A percentile compares a stretch with the other conserved stretches of the same genome.
Conservation (phyloP, 371 early-diverging fungal genomes). For the Parasitella parasitica region DNA sequence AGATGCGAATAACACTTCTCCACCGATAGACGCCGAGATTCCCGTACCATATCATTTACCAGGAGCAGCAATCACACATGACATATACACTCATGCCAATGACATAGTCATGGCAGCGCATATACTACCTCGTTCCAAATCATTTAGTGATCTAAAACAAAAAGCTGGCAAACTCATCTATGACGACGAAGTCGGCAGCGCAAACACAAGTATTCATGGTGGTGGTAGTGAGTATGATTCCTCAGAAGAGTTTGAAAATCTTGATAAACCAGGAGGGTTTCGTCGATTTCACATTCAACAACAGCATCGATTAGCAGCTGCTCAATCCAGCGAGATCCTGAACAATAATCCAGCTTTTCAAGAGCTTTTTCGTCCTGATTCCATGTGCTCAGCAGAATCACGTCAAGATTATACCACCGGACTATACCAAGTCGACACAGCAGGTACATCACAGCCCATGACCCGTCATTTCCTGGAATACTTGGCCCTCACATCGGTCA, state of each 20-base stretch:
- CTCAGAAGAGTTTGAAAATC: slow-evolving; percentile 29
- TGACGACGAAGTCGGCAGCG: slow-evolving; percentile 9
- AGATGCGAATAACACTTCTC: background rate
- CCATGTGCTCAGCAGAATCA: slow-evolving; percentile 19
- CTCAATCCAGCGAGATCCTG: background rate
- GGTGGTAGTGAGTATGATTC: slow-evolving; percentile 7
- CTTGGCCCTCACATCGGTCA: slow-evolving; percentile 56
- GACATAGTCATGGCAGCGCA: slow-evolving; percentile 14
- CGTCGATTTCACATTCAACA: slow-evolving; percentile 66
- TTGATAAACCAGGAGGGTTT: slow-evolving; percentile 74
- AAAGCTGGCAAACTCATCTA: slow-evolving; percentile 22
- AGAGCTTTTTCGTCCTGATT: slow-evolving; percentile 37
- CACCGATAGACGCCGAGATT: slow-evolving; percentile 18
- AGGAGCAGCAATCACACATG: slow-evolving; percentile 48
- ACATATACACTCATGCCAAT: slow-evolving; percentile 47
- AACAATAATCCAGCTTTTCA: slow-evolving; percentile 21
- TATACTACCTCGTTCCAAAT: background rate
- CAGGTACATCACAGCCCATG: background rate
- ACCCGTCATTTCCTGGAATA: slow-evolving; percentile 71
- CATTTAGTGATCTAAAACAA: slow-evolving; percentile 3
- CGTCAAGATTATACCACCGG: slow-evolving; percentile 8
- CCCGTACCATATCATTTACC: slow-evolving; percentile 47
- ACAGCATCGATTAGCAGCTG: slow-evolving; percentile 36
- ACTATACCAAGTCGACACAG: background rate
- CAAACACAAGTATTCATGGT: background rate